Evolutionary conservation across 768 basidiomycete genomes (phyloP), one percentile per base, ranked within the genome.

Genomic region (Dentipellis sp.): DNA sequence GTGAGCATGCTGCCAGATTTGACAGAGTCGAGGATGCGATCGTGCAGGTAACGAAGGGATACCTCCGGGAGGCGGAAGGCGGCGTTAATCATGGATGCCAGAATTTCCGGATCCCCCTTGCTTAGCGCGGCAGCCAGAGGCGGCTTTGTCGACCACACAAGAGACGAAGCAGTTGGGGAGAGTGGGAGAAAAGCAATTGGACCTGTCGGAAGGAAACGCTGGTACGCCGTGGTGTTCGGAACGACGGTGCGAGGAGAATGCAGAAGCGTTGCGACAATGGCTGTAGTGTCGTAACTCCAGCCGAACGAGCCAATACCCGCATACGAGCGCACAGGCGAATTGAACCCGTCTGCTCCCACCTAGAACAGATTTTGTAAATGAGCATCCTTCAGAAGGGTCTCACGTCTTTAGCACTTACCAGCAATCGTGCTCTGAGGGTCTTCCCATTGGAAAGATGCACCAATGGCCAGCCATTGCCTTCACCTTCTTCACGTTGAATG

Each of bases 321-420:
- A 66, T 86, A 97, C 22, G 84, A 68, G 48, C 94, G 83, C 21
- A 98, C 97, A 10, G 94, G 94, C 0, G 94, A 97, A 65, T 93
- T 94, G 67, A 84, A 86, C 3, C 97, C 97, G 65, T 98, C 97
- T 4, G 97, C 95, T 16, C 97, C 95, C 36, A 98, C 82, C 90
- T 92, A 62, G 38, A 51, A 53, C n/a, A 21, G 17, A 46, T 54
- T 21, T 16, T 48, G 50, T 47, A 36, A 51, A 21, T 56, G 16
- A 42, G 6, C 48, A 36, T 29, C 52, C n/a, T 23, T 34, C 37
- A 29, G 29, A 19, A 29, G 29, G 29, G 29, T 50, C 21, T 11
- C 52, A 48, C 59, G 45, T 16, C 9, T 38, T 9, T 46, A 29
- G 38, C 23, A 53, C 72, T 71, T 63, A 93, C 91, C 56, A 97